Base-by-base conservation (phyloP, 2,329 filamentous ascomycete genomes). In the Alternaria ethzedia region DNA sequence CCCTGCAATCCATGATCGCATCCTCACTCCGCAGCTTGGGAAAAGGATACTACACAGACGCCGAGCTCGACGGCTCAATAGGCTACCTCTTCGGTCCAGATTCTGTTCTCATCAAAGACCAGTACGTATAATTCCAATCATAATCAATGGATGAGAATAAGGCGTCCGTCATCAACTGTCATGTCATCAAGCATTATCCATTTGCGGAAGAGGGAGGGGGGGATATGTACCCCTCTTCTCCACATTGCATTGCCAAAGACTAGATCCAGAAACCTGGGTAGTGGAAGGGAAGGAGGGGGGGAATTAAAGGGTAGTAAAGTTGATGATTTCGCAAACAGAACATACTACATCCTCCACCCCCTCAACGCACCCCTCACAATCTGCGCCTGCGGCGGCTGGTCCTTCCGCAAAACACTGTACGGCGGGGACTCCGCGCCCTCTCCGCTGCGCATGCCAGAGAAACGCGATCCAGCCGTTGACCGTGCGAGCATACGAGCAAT, bases 331-430 rank as follows among this genome's bases (percentile, higher is more conserved):
- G 41, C 44, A 30, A 47, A 47, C 50, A 73, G 66, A 54, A 79
- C 76, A 12, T 79, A 79, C 58, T 79, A 72, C 65, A 76, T 79
- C 54, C 70, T 79, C 9, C 69, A 76, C 52, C 76, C 75, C 3
- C 26, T 52, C 15, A 15, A 51, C 12, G 52, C 57, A 0, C 75
- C 76, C 3, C 6, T 15, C 10, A 69, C 57, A 7, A 77, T 79
- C 47, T 71, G 67, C 47, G 77, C 77, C n/a, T 79, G 75, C 43
- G 77, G 77, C 21, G 76, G 77, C 10, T 79, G 77, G 77, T 78
- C 75, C 1, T 79, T 79, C 41, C 70, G 77, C 9, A 68, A 70
- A 25, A 79, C 77, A 4, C 67, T 79, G 0, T 79, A 78, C 57
- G 77, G 77, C 54, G 76, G 73, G 2, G 75, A 78, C 56, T 71